A percentile compares a stretch with the other conserved stretches of the same genome.
phyloP scores from a whole-genome alignment of 2,329 filamentous ascomycete species.

The Aspergillus sclerotialis region DNA sequence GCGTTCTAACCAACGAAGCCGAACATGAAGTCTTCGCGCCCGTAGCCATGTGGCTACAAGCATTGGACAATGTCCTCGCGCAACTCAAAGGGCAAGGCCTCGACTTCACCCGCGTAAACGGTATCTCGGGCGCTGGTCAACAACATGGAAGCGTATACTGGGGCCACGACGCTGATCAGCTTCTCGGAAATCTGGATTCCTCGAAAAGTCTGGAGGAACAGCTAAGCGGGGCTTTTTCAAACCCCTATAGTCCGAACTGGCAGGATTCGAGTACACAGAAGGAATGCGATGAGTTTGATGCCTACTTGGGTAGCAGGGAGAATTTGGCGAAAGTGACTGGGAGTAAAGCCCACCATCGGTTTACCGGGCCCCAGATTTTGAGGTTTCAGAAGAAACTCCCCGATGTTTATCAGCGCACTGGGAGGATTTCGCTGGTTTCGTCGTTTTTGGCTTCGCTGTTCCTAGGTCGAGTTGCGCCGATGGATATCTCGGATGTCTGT shows the following conservation, averaged over 20 bases:
- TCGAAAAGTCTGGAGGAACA: constrained; percentile 63
- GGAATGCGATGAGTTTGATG: constrained; percentile 86
- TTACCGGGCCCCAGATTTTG: constrained; percentile 95
- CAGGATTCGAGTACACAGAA: constrained; percentile 91
- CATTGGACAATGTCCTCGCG: constrained; percentile 74
- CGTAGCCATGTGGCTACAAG: constrained; percentile 90
- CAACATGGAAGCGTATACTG: constrained; percentile 98
- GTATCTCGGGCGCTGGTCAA: constrained; percentile 86
- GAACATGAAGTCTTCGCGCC: constrained; percentile 90
- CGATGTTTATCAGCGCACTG: constrained; percentile 70
- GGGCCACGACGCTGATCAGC: constrained; percentile 60
- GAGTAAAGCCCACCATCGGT: constrained; percentile 92
- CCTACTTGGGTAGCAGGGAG: constrained; percentile 57
- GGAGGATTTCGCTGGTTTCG: constrained; percentile 85
- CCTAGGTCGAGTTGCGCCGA: constrained; percentile 74
- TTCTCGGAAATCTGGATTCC: constrained; percentile 56
- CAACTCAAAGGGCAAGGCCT: constrained; percentile 64
- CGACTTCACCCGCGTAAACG: constrained; percentile 67
- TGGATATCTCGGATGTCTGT: constrained; percentile 90
- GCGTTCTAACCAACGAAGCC: constrained; percentile 71
- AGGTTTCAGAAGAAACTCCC: constrained; percentile 75
- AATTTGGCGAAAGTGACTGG: constrained; percentile 74
- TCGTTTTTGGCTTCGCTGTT: constrained; percentile 91
- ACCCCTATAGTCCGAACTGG: constrained; percentile 91
- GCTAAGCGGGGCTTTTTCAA: constrained; percentile 66